Evolutionary conservation across 805 yeast species (phyloP), one percentile per base, ranked within the genome.

Genomic region (Kluyveromyces nonfermentans): DNA sequence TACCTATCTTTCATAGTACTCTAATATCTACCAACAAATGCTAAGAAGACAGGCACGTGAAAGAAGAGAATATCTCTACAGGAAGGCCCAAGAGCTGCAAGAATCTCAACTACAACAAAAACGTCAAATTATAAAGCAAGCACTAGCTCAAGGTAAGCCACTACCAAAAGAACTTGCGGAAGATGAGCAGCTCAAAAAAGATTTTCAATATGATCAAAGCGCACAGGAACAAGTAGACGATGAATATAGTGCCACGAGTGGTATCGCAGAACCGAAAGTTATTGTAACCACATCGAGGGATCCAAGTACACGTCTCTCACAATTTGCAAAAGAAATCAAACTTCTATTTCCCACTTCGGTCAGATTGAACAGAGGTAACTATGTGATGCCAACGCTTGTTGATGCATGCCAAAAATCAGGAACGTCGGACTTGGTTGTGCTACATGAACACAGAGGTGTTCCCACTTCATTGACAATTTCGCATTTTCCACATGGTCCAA

Each of bases 401-500:
- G 77, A 80, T 38, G 86, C 95, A 1, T 88, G 97, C 64, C 76
- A 83, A 46, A 68, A 81, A 42, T 79, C 90, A 0, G 85, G 84
- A 15, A 78, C 90, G 8, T 82, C 93, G 1, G 99, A 93, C 62
- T 67, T 93, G 52, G 70, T 93, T 19, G 74, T 93, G 3, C 67
- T 93, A 18, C 97, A 93, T 62, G 99, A 93, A 62, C 98, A 93
- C 65, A 75, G 99, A 66, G 99, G 99, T 76, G 90, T 86, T 0
- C 99, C 99, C 42, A 89, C 96, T 0, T 85, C 96, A 1, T 57
- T 93, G 47, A 90, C 97, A 1, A 69, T 93, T 21, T 82, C 93
- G 30, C 99, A 93, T 70, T 85, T 93, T 63, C 99, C 98, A 4
- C 96, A 93, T 61, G 99, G 99, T 0, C 99, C 98, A 16, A 85